phyloP scores from a whole-genome alignment of 2,329 filamentous ascomycete genomes.

The Plectosphaerella sp. region DNA sequence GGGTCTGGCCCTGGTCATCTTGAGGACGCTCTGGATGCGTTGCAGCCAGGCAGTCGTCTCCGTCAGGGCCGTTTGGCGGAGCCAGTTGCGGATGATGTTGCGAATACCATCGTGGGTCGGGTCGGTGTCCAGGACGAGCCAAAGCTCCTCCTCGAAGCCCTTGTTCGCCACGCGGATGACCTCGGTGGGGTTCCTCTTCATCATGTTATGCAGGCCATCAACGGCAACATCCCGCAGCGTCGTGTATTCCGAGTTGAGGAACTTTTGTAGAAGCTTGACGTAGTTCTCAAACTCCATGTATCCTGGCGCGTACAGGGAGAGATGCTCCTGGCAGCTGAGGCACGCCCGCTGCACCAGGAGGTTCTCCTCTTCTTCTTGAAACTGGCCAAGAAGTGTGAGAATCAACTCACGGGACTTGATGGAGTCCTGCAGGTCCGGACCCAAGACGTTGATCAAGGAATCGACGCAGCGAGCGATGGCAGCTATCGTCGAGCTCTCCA shows the following conservation, averaged over 20 bases:
- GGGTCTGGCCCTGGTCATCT: slow-evolving; percentile 72
- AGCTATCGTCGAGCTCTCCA: slow-evolving; percentile 76
- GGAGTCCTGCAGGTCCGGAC: slow-evolving; percentile 90
- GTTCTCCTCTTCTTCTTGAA: slow-evolving; percentile 67
- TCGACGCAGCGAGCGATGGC: slow-evolving; percentile 86
- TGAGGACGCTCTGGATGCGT: slow-evolving; percentile 82
- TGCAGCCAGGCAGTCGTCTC: slow-evolving; percentile 85
- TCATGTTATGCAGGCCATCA: slow-evolving; percentile 86
- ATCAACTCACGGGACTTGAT: slow-evolving; percentile 90
- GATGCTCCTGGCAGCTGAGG: slow-evolving; percentile 79
- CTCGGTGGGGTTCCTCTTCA: slow-evolving; percentile 85
- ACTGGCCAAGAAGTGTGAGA: slow-evolving; percentile 77
- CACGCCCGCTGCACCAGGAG: slow-evolving; percentile 69
- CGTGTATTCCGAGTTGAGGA: slow-evolving; percentile 65
- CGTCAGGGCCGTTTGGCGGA: slow-evolving; percentile 78
- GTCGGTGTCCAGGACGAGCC: slow-evolving; percentile 77
- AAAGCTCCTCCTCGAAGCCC: slow-evolving; percentile 85
- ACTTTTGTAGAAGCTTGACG: slow-evolving; percentile 74
- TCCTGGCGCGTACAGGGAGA: slow-evolving; percentile 86
- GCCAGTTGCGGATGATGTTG: slow-evolving; percentile 88
- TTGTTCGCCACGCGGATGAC: slow-evolving; percentile 72
- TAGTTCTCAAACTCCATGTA: slow-evolving; percentile 82
- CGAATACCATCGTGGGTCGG: slow-evolving; percentile 76
- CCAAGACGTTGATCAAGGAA: slow-evolving; percentile 93
- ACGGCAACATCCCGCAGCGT: slow-evolving; percentile 76